phyloP scores from a whole-genome alignment of 1,284 basidiomycete genomes.

The Gomphus bonarii region DNA sequence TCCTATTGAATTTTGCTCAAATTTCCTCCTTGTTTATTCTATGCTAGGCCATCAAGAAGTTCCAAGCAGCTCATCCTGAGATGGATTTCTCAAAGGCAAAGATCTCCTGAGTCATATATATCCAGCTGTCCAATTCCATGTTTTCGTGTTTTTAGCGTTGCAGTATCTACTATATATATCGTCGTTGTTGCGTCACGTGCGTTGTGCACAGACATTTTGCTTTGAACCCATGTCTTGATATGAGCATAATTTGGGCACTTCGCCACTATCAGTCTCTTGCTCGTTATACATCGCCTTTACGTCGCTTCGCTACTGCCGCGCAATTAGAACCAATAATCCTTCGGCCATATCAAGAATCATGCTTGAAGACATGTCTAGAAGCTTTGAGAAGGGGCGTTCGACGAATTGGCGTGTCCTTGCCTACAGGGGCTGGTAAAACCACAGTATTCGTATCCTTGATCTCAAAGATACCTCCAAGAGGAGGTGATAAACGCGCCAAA shows the following conservation, averaged over 20 bases:
- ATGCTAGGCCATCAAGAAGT: conserved; percentile 74
- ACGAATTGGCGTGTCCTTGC: conserved; percentile 87
- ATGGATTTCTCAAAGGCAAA: conserved; percentile 93
- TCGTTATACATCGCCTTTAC: not conserved
- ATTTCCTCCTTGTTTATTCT: not conserved
- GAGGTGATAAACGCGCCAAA: conserved; percentile 34
- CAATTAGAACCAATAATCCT: conserved; percentile 28
- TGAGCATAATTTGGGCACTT: not conserved
- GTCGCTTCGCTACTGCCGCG: not conserved
- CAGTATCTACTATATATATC: not conserved
- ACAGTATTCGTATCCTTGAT: conserved; percentile 83
- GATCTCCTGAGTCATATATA: conserved; percentile 39
- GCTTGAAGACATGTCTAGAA: conserved; percentile 67
- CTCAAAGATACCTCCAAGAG: conserved; percentile 41
- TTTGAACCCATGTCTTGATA: not conserved
- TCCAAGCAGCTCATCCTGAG: conserved; percentile 85
- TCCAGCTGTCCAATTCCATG: not conserved
- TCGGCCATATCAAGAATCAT: conserved; percentile 89
- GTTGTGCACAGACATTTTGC: not conserved
- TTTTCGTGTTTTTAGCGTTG: not conserved
- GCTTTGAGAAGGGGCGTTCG: conserved; percentile 55
- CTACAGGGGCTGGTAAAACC: conserved; percentile 91
- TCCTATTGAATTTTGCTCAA: not conserved
- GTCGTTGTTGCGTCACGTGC: not conserved
- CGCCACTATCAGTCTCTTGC: not conserved